Conservation (phyloP, 1,284 basidiomycete species). For the Marasmius sp. region DNA sequence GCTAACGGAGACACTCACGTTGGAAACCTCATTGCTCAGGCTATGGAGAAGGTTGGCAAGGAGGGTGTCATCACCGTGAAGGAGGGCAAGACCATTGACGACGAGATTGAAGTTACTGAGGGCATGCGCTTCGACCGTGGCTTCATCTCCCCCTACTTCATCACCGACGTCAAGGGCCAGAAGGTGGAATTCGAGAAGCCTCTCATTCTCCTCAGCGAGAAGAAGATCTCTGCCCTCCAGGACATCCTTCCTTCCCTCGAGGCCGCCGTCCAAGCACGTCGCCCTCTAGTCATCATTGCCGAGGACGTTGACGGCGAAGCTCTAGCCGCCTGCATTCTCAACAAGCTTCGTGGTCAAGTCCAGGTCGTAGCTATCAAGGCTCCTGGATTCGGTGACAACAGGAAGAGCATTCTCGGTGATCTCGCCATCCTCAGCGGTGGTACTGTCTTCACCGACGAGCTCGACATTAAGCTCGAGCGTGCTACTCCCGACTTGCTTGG, state of each 20-base stretch:
- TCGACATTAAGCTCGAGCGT: slow-evolving; percentile 96
- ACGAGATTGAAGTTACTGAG: slow-evolving; percentile 99
- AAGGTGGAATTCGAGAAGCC: slow-evolving; percentile 99
- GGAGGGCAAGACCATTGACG: slow-evolving; percentile 96
- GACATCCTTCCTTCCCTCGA: slow-evolving; percentile 96
- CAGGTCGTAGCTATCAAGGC: slow-evolving; percentile 94
- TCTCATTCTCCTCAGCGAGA: slow-evolving; percentile 90
- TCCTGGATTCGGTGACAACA: slow-evolving; percentile 98
- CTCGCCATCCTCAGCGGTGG: slow-evolving; percentile 96
- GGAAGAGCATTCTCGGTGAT: slow-evolving; percentile 96
- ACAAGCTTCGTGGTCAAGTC: slow-evolving; percentile 97
- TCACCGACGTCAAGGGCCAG: slow-evolving; percentile 97
- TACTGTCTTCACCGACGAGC: slow-evolving; percentile 96
- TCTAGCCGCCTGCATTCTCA: slow-evolving; percentile 94
- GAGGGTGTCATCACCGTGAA: slow-evolving; percentile 99
- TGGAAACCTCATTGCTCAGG: slow-evolving; percentile 96
- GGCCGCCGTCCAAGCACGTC: slow-evolving; percentile 86
- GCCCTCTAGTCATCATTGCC: slow-evolving; percentile 94
- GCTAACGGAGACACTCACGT: slow-evolving; percentile 96
- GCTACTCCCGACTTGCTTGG: slow-evolving; percentile 91
- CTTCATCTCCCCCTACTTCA: slow-evolving; percentile 98
- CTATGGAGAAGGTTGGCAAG: slow-evolving; percentile 99
- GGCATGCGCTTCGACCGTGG: slow-evolving; percentile 99
- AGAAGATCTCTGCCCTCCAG: slow-evolving; percentile 95
- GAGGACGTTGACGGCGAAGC: slow-evolving; percentile 99